A percentile compares a stretch with the other conserved stretches of the same genome.
These are phyloP conservation scores for Pleurozium schreberi DNA, from an alignment of 225 moss, liverwort and hornwort genomes.

Conservation along the genomic window DNA sequence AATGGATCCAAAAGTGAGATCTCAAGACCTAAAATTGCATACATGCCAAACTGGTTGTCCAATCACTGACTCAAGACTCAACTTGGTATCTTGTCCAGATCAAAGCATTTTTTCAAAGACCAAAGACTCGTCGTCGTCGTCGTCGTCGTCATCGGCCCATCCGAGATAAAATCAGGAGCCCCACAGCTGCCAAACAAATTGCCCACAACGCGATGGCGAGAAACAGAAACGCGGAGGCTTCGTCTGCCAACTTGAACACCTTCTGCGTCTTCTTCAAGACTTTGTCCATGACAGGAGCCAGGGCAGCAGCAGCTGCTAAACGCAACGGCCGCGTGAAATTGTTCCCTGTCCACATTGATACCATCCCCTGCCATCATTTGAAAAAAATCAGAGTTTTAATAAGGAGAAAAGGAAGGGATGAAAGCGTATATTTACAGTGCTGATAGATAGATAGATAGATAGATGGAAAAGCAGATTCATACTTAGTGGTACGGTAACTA, in stretches of 20 bases:
- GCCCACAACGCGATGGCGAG: slow-evolving; percentile 44
- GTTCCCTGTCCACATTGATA: slow-evolving; percentile 96
- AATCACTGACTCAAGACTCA: neutral
- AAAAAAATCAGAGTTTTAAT: neutral
- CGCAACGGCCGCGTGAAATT: slow-evolving; percentile 88
- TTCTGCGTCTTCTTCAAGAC: slow-evolving; percentile 72
- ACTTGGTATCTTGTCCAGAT: too few species aligned
- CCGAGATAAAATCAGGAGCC: slow-evolving; percentile 64
- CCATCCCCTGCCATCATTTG: slow-evolving; percentile 39
- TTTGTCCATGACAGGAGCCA: slow-evolving; percentile 70
- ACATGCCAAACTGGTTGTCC: neutral
- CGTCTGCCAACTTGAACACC: slow-evolving; percentile 51
- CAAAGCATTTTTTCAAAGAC: neutral
- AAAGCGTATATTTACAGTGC: neutral
- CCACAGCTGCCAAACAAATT: slow-evolving; percentile 48
- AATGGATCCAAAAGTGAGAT: neutral
- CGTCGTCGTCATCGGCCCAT: slow-evolving; percentile 1
- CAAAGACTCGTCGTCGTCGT: neutral
- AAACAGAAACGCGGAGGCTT: slow-evolving; percentile 67
- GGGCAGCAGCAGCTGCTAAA: slow-evolving; percentile 74
- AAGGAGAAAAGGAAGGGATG: neutral
- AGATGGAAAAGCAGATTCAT: neutral
- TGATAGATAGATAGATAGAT: too few species aligned
- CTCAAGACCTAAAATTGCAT: neutral
- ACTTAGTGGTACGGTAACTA: neutral